Evolutionary conservation across 257 asterid species (phyloP), one percentile per base, ranked within the genome.

Genomic region (Catharanthus roseus): DNA sequence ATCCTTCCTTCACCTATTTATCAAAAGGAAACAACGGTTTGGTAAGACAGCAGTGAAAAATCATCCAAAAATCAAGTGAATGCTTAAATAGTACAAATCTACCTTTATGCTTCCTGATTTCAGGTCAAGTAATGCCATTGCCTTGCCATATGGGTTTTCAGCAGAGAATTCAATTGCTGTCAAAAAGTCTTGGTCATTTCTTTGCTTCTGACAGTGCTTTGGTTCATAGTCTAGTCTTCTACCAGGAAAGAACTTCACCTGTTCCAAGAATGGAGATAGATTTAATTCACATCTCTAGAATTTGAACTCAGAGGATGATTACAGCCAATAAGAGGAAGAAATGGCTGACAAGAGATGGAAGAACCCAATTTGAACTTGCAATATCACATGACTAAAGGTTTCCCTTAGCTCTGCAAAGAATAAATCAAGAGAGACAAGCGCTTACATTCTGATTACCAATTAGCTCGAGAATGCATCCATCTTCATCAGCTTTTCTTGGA

Each of bases 191-290:
- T 55, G 71, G 39, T 76, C 85, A 44, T 58, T 75, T 75, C 82
- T 84, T 67, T 82, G 88, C 51, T 83, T 82, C 72, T 80, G 84
- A 23, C 96, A 89, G 44, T 78, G 84, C 82, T 79, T 91, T 12
- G 77, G 67, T 72, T 89, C 96, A 71, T 95, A 95, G 54, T 89
- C 99, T 80, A 95, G 79, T 86, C 86, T 91, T 71, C 86, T 80
- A 72, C 99, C 97, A 31, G 79, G 73, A 76, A 79, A 95, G 82
- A 91, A 84, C 77, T 89, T 82, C 72, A 95, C 89, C 99, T 95
- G 86, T 57, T 73, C 28, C 65, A 78, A 61, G 61, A 36, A 77
- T 1, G 69, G 34, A 72, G 47, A 83, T 42, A 21, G 5, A 28
- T 31, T 0, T 55, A 33, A 38, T 54, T 70, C 45, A 33, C 31